Conservation (phyloP, 1,139 yeast genomes). For the Wickerhamomyces sp. region DNA sequence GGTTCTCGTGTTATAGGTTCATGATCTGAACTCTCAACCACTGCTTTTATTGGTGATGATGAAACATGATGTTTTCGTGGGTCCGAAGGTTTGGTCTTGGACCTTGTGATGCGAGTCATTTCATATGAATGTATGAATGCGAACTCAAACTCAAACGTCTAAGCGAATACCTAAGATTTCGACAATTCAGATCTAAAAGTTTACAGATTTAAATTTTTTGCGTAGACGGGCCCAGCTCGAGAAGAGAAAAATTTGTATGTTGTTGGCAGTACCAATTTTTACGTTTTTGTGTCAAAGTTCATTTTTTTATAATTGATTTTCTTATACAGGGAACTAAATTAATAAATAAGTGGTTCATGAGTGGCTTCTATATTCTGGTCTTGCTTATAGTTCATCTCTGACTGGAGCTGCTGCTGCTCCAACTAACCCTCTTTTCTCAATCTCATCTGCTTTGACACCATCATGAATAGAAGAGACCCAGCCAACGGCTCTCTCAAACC, state of each 20-base stretch:
- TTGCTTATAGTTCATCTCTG: constrained; percentile 16
- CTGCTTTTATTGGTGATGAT: neutral
- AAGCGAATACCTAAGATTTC: no score
- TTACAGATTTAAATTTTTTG: no score
- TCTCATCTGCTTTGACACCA: constrained; percentile 40
- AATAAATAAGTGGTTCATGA: neutral
- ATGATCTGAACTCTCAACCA: neutral
- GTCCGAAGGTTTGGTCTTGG: neutral
- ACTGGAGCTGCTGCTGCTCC: constrained; percentile 2
- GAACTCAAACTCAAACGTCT: no score
- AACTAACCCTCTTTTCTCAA: constrained; percentile 2
- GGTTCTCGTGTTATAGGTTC: no score
- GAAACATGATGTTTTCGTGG: neutral
- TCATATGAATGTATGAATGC: no score
- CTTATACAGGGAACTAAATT: neutral
- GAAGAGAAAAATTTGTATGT: no score
- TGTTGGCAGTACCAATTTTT: no score
- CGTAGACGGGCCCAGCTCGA: no score
- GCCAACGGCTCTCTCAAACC: constrained; percentile 63
- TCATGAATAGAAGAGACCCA: constrained; percentile 67
- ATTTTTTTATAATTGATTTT: no score
- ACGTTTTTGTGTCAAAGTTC: no score
- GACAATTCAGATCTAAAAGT: no score
- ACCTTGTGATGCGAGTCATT: neutral
- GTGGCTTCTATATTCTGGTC: neutral